A percentile compares a stretch with the other conserved stretches of the same genome.
Conservation (phyloP, 2,329 filamentous ascomycete genomes). For the Fusarium sp. region DNA sequence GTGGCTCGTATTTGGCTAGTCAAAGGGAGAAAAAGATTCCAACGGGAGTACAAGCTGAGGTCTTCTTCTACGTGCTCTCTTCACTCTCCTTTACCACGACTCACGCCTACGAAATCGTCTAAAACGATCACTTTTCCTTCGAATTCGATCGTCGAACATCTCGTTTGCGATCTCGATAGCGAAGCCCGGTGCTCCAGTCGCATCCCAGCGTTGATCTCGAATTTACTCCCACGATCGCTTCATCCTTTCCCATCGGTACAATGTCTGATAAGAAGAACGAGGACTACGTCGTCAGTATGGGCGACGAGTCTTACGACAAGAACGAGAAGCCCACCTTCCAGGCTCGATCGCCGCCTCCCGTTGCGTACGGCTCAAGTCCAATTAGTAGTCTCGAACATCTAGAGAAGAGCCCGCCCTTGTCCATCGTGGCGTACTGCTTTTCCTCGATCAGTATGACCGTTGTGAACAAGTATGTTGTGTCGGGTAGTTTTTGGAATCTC, state of each 20-base stretch:
- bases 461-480: slow-evolving; percentile 99
- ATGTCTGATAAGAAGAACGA: slow-evolving; percentile 95
- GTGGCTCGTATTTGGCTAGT: slow-evolving; percentile 30
- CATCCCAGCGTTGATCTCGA: slow-evolving; percentile 35
- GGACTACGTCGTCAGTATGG: slow-evolving; percentile 81
- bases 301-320: slow-evolving; percentile 68
- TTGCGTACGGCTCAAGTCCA: slow-evolving; percentile 36
- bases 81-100: slow-evolving; percentile 14
- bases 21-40: slow-evolving; percentile 41
- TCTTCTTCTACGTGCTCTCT: slow-evolving; percentile 5
- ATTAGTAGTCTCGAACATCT: slow-evolving; percentile 58
- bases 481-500: slow-evolving; percentile 91
- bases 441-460: slow-evolving; percentile 99
- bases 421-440: slow-evolving; percentile 91
- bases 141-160: slow-evolving; percentile 12
- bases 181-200: slow-evolving; percentile 27
- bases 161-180: slow-evolving; percentile 23
- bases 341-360: slow-evolving; percentile 47
- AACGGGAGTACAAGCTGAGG: slow-evolving; percentile 14
- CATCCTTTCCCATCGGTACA: slow-evolving; percentile 37
- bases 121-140: slow-evolving; percentile 5
- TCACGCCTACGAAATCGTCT: background rate
- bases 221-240: slow-evolving; percentile 46
- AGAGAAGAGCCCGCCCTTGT: slow-evolving; percentile 83
- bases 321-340: slow-evolving; percentile 69